phyloP scores from a whole-genome alignment of 2,329 filamentous ascomycete species.

The Pseudocercospora fijiensis region DNA sequence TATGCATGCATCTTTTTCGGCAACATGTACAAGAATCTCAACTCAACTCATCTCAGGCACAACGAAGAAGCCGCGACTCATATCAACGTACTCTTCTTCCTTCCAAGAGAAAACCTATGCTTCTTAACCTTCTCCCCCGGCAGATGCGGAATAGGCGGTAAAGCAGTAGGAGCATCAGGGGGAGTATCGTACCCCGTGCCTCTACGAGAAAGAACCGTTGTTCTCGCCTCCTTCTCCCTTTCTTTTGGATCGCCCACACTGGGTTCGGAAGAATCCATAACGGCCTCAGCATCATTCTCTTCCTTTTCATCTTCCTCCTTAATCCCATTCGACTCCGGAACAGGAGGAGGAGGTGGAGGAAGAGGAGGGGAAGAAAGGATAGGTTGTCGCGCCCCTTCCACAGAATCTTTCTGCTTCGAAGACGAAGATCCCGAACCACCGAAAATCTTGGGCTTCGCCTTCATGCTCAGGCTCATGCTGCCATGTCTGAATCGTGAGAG shows the following conservation, averaged over 20 bases:
- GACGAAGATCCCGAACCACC: background rate
- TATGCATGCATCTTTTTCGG: background rate
- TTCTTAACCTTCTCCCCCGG: conserved; percentile 44
- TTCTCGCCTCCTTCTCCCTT: background rate
- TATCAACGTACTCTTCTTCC: conserved; percentile 62
- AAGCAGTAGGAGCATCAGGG: conserved; percentile 14
- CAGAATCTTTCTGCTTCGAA: conserved; percentile 39
- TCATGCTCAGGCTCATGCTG: conserved; percentile 76
- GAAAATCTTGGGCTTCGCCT: conserved; percentile 42
- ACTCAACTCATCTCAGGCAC: background rate
- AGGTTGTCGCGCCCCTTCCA: conserved; percentile 47
- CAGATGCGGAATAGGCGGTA: conserved; percentile 6
- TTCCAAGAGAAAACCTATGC: conserved; percentile 65
- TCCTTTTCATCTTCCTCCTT: background rate
- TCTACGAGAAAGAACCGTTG: background rate
- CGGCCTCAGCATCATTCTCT: background rate
- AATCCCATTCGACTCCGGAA: background rate
- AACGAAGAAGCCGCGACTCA: too few relatives aligned
- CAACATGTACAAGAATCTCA: background rate
- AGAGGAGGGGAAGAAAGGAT: background rate
- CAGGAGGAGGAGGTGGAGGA: background rate
- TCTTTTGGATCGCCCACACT: background rate
- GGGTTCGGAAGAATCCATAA: background rate
- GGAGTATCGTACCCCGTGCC: background rate
- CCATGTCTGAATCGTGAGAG: conserved; percentile 65